Evolutionary conservation across 2,329 filamentous ascomycete species (phyloP).

Genomic region (Colletotrichum sp.): DNA sequence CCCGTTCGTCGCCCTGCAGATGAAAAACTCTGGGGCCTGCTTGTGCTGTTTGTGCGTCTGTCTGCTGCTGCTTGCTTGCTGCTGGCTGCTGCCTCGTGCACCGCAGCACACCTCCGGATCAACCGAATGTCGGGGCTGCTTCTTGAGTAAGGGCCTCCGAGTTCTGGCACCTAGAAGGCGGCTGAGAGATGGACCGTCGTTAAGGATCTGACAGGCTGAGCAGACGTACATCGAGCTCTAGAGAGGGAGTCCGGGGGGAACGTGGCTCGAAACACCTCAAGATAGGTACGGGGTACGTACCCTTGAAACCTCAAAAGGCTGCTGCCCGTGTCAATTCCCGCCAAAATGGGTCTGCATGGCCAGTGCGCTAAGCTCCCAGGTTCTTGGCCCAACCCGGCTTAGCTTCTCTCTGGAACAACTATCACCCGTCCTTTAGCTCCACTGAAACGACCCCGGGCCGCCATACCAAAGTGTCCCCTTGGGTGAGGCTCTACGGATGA

Average conservation of each 20-base stretch:
- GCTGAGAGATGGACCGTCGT: background rate
- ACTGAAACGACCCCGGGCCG: constrained; percentile 7
- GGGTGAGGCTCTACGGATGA: background rate
- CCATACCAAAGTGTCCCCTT: constrained; percentile 16
- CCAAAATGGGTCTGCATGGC: constrained; percentile 5
- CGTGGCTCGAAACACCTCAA: background rate
- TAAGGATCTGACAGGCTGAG: background rate
- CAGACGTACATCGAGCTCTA: background rate
- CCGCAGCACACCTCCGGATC: background rate
- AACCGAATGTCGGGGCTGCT: background rate
- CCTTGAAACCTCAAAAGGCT: background rate
- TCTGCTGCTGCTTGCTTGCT: background rate
- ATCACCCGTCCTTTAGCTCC: background rate
- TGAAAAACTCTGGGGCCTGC: constrained; percentile 10
- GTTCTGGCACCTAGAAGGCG: background rate
- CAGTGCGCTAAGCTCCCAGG: constrained; percentile 10
- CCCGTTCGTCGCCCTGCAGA: constrained; percentile 12
- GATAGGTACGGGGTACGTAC: background rate
- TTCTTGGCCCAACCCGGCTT: background rate
- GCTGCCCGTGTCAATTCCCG: constrained; percentile 13
- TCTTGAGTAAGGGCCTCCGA: background rate
- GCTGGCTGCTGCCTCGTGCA: constrained; percentile 4
- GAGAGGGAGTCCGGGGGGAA: background rate
- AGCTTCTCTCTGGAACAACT: background rate
- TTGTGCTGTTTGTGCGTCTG: constrained; percentile 9